Percentiles rank a stretch among this genome's conserved stretches.
These are phyloP conservation scores for Ogataea ganodermae DNA, from an alignment of 805 yeast species.

Conservation along the genomic window DNA sequence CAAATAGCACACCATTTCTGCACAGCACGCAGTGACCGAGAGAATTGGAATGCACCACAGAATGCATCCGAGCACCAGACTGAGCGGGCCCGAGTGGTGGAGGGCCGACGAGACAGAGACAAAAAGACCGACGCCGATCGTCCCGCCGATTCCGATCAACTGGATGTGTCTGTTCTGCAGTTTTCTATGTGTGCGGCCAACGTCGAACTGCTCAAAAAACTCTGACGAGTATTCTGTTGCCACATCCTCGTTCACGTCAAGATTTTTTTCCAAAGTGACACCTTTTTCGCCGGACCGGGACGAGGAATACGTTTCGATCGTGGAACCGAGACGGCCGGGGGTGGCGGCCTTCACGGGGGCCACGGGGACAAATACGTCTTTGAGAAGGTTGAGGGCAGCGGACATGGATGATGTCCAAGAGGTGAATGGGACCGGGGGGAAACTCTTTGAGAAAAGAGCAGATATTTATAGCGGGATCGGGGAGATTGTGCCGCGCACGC, in stretches of 20 bases:
- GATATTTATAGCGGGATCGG: background rate
- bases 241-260: constrained; percentile 10
- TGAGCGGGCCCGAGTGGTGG: constrained; percentile 44
- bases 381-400: constrained; percentile 13
- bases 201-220: constrained; percentile 9
- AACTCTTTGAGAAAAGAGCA: background rate
- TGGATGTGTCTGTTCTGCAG: constrained; percentile 47
- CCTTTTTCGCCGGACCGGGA: constrained; percentile 2
- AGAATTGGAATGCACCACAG: constrained; percentile 46
- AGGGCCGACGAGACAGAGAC: constrained; percentile 45
- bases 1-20: constrained; percentile 48
- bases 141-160: constrained; percentile 52
- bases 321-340: background rate
- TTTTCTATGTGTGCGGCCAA: constrained; percentile 33
- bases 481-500: constrained; percentile 2
- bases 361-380: constrained; percentile 30
- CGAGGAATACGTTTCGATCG: background rate
- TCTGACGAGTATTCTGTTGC: constrained; percentile 16
- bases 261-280: background rate
- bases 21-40: constrained; percentile 44
- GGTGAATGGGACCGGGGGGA: background rate
- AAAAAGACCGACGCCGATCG: constrained; percentile 49
- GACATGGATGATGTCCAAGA: constrained; percentile 1
- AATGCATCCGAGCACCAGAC: constrained; percentile 41
- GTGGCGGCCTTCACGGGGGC: constrained; percentile 23